Evolutionary conservation across 2,329 filamentous ascomycete species (phyloP).

Genomic region (Alternaria novae-zelandiae): DNA sequence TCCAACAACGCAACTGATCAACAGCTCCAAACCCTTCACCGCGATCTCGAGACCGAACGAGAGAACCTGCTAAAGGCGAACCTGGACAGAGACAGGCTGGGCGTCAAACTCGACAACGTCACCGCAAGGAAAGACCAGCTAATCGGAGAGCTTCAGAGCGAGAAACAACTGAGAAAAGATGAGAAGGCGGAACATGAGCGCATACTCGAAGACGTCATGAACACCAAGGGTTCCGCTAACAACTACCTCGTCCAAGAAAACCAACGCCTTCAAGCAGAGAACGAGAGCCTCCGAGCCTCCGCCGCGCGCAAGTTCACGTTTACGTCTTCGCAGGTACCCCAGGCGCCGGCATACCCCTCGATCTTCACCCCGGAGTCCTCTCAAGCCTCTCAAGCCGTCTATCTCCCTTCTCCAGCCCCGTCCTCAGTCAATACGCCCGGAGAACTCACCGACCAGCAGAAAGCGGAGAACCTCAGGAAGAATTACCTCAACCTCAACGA

Average conservation of each 20-base stretch:
- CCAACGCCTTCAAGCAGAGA: background rate
- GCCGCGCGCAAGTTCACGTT: background rate
- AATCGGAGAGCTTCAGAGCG: background rate
- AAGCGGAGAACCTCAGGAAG: constrained; percentile 27
- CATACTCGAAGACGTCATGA: constrained; percentile 2
- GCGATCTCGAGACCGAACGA: background rate
- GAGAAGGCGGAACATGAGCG: constrained; percentile 1
- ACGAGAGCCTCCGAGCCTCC: background rate
- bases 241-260: background rate
- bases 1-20: background rate
- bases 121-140: background rate
- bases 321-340: background rate
- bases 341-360: background rate
- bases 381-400: background rate
- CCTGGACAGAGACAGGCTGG: background rate
- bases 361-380: background rate
- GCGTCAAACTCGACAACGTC: background rate
- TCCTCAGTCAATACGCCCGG: background rate
- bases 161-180: background rate
- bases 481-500: constrained; percentile 27
- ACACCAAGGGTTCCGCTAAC: background rate
- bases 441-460: background rate
- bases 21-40: background rate
- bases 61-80: background rate
- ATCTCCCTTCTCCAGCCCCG: constrained; percentile 1